Base-by-base conservation (phyloP, 371 early-diverging fungal genomes). In the Mortierella sp. region DNA sequence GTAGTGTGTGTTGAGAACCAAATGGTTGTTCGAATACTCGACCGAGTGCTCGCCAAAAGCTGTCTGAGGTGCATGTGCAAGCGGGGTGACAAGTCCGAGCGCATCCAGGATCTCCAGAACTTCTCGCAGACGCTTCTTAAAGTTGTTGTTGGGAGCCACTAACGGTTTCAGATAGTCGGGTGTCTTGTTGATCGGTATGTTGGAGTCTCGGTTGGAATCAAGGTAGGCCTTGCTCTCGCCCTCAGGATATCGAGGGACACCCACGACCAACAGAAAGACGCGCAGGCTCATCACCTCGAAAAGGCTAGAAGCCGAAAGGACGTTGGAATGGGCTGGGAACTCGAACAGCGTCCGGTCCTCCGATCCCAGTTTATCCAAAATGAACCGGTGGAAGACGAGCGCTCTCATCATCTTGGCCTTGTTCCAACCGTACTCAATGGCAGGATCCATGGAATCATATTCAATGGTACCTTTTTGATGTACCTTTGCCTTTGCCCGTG, bases 331-430 rank as follows among this genome's bases (percentile, higher is more conserved):
- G 34, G 2, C n/a, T 0, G 45, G 27, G 18, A 19, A 55, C 14
- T 2, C 30, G 34, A 59, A 73, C 4, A 73, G 47, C n/a, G n/a
- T 55, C 7, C 30, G 50, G 49, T 73, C 74, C 4, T 19, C 26
- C 14, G 56, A 60, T 0, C 43, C 51, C 3, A 67, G 53, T 26
- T 60, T 67, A 49, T 67, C 68, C 38, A 73, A 47, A 16, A 76
- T 30, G 47, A 69, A 62, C 18, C 70, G 70, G 26, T 76, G 78
- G 28, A 76, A 70, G 14, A 64, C 62, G 8, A 69, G 63, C 10
- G 70, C 78, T 5, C 78, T 55, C 70, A 76, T 62, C 78, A 76
- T 76, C 53, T 69, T 76, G 54, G 78, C 70, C 1, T 30, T 56
- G 48, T 61, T 60, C 70, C 69, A 76, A 12, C 78, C 78, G 30